Evolutionary conservation across 345 rosid species (phyloP), one percentile per base, ranked within the genome.

Genomic region (Turritis glabra): DNA sequence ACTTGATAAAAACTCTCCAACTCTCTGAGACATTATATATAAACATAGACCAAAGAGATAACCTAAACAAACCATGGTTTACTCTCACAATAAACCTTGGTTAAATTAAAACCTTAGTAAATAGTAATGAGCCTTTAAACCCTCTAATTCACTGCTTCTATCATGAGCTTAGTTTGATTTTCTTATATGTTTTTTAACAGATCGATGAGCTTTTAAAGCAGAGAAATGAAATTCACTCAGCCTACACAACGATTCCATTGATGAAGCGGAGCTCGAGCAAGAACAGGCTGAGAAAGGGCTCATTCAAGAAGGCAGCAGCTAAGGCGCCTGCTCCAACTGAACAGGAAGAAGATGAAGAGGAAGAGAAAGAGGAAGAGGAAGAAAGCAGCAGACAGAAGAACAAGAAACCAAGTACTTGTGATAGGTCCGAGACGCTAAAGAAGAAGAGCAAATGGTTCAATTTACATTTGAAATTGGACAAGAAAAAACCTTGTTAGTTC

Each of bases 371-470:
- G 6, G 84, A 80, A 84, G 98, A 89, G 67, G 77, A 80, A 72
- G 84, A 75, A 81, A 90, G 89, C 77, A 92, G 86, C 19, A 84
- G 74, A n/a, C 77, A 85, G 62, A 43, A 77, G 82, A 96, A 89
- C 10, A 87, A 77, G 85, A 88, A 86, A 79, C 54, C 84, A 79
- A 71, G 87, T 46, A 50, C 50, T 14, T 79, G 83, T 66, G 93
- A 90, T 52, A 79, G 82, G 80, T 35, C 80, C 8, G 77, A 77
- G 64, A 18, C 46, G 15, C 43, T 58, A 21, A 78, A 78, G 81
- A 90, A 81, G 92, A 95, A 86, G 80, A 95, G 88, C 87, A 92
- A 70, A 83, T 96, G 98, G 99, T 92, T 79, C 80, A 90, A 89
- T 70, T 78, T 92, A 79, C 92, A 82, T 59, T 67, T 88, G 79